These are phyloP conservation scores for Xylaria multiplex DNA, from an alignment of 2,329 filamentous ascomycete genomes.

Conservation along the genomic window DNA sequence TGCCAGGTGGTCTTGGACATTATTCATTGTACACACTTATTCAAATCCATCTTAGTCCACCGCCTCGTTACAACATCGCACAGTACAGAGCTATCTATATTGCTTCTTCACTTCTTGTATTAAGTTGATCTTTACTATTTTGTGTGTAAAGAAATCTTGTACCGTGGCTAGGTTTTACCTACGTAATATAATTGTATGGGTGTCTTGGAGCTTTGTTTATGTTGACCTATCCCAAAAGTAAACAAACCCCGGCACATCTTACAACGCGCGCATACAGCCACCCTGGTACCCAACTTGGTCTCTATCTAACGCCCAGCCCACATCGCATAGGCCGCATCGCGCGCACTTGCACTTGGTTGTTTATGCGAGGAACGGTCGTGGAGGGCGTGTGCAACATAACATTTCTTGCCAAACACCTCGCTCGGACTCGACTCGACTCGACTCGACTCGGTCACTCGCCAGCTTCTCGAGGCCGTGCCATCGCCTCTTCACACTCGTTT, in stretches of 20 bases:
- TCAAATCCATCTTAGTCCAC: constrained; percentile 31
- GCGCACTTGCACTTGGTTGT: constrained; percentile 37
- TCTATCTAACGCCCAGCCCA: constrained; percentile 26
- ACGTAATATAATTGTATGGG: constrained; percentile 1
- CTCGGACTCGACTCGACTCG: constrained; percentile 9
- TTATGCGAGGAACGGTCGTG: constrained; percentile 29
- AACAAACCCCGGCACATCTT: constrained; percentile 35
- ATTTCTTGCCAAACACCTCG: constrained; percentile 7
- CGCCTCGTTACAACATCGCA: constrained; percentile 24
- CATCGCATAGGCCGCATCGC: constrained; percentile 36
- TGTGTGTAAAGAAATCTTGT: constrained; percentile 5
- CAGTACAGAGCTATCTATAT: constrained; percentile 30
- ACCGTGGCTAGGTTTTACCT: constrained; percentile 1
- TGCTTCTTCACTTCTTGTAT: constrained; percentile 25
- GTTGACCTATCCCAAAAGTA: constrained; percentile 32
- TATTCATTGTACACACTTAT: constrained; percentile 4
- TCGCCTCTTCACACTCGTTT: constrained; percentile 37
- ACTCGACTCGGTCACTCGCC: constrained; percentile 8
- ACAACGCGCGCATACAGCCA: constrained; percentile 13
- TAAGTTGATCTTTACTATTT: constrained; percentile 13
- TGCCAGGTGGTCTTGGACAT: constrained; percentile 17
- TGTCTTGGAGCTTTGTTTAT: constrained; percentile 31
- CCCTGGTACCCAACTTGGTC: constrained; percentile 1
- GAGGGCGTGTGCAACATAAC: constrained; percentile 29
- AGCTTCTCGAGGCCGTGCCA: constrained; percentile 30